Base-by-base conservation (phyloP, 495 filamentous ascomycete genomes). In the Trichoderma virens region DNA sequence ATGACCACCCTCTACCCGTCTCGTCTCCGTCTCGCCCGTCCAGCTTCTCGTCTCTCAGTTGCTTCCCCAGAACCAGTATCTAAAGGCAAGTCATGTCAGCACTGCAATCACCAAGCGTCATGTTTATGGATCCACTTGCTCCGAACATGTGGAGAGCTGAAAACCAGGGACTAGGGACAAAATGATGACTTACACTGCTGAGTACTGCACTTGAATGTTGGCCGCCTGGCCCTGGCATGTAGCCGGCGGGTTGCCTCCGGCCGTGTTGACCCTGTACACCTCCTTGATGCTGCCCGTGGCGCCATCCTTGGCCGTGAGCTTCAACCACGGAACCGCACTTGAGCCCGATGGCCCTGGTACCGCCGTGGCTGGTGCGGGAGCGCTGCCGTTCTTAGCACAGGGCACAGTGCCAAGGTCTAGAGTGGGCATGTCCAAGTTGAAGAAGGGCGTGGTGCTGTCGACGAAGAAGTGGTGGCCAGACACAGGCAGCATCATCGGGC, bases 221-320 rank as follows among this genome's bases (percentile, higher is more conserved):
- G 76, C 73, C 1, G 79, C 73, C 80, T 84, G 78, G 1, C 87
- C 88, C 41, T 83, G 70, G 73, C 94, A 98, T 0, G 85, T 92
- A 39, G 81, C 76, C 0, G 94, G 92, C 0, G 90, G 71, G n/a
- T 78, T 80, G 20, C 94, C 94, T 11, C 91, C 91, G 2, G 86
- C 91, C 1, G 94, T 98, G 70, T 91, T 80, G 18, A 97, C 76
- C n/a, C 94, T 82, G 70, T 94, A 97, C 8, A 93, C 86, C 69
- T 90, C 83, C 75, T 87, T 85, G 66, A 89, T 85, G 18, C 78
- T 71, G 0, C 82, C 84, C 0, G 84, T 86, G 14, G 86, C 83
- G 34, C 82, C 84, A 31, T 70, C 67, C 5, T 72, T 75, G 2
- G 85, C 73, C 9, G 74, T 69, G 3, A 91, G 76, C 70, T 85